Evolutionary conservation across 1,284 basidiomycete species (phyloP), one percentile per base, ranked within the genome.

Genomic region (Anthracocystis setariae): DNA sequence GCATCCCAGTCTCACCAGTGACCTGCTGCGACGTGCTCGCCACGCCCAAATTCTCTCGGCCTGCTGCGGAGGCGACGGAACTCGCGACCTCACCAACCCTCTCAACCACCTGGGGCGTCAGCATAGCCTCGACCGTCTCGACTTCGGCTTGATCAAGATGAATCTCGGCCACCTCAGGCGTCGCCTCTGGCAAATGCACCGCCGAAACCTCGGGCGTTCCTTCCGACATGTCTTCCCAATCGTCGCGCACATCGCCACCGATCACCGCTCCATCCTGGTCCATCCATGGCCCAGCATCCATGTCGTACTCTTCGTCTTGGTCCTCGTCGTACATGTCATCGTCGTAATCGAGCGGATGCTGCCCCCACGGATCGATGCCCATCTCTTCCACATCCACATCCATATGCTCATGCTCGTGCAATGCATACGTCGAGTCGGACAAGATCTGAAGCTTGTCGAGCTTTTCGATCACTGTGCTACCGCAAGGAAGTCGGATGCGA

Each of bases 401-500:
- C 24, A 45, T 25, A 13, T 39, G 40, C 29, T 51, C 57, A 29
- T 68, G 48, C 53, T 75, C 55, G 55, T 75, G 67, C 61, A 74
- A 59, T 27, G 51, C 67, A n/a, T 57, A 71, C 9, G 60, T 57
- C 10, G 65, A 56, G 21, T 78, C 65, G 24, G 52, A 58, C 13
- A 76, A 48, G 25, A 76, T 60, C 42, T 60, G 55, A 13, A 82
- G 58, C 25, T 77, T 70, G 3, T 74, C 70, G 20, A 74, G 43
- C 15, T 72, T 71, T 18, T 77, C 51, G 0, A 67, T 60, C 18
- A 82, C 76, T 24, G 56, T 77, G 8, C 78, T 62, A 46, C 63
- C 84, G 42, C 53, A 59, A 35, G 84, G 81, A 50, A 85, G 46
- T 42, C 73, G 66, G 9, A 86, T 77, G 4, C 66, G 70, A 39